phyloP scores from a whole-genome alignment of 352 stramenopile species.

The Pythium sukuiense region DNA sequence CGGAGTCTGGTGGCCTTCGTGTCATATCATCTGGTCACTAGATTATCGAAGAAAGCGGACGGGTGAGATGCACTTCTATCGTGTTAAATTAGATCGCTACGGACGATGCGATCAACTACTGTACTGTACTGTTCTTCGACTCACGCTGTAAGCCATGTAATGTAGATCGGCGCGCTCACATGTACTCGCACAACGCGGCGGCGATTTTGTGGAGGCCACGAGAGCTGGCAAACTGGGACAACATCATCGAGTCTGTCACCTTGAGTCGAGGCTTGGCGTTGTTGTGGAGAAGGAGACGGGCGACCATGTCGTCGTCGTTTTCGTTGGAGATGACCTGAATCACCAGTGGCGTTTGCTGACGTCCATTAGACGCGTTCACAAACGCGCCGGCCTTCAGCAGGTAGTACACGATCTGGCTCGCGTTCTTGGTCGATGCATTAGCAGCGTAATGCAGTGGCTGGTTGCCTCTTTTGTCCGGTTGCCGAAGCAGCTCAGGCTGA shows the following conservation, averaged over 20 bases:
- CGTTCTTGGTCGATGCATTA: constrained; percentile 35
- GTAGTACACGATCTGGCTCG: constrained; percentile 40
- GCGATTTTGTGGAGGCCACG: constrained; percentile 49
- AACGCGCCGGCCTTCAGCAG: constrained; percentile 50
- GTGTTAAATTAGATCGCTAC: constrained; percentile 25
- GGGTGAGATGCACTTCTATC: constrained; percentile 20
- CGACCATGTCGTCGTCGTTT: constrained; percentile 46
- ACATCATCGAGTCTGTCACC: constrained; percentile 45
- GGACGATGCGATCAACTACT: neutral
- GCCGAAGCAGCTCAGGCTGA: constrained; percentile 40
- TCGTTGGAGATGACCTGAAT: constrained; percentile 58
- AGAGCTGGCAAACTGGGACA: constrained; percentile 44
- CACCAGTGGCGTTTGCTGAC: constrained; percentile 50
- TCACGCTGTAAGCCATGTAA: neutral
- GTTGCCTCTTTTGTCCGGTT: constrained; percentile 50
- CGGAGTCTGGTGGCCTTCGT: too few species aligned
- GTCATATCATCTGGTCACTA: too few species aligned
- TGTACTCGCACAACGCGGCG: constrained; percentile 47
- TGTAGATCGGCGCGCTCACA: constrained; percentile 27
- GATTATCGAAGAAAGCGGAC: too few species aligned
- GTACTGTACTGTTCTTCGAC: neutral
- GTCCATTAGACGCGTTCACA: constrained; percentile 53
- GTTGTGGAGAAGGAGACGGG: constrained; percentile 50
- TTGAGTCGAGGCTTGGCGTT: constrained; percentile 47
- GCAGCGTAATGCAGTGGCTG: constrained; percentile 62